Conservation (phyloP, 1,139 yeast species). For the Protomyces arabidopsidicola region DNA sequence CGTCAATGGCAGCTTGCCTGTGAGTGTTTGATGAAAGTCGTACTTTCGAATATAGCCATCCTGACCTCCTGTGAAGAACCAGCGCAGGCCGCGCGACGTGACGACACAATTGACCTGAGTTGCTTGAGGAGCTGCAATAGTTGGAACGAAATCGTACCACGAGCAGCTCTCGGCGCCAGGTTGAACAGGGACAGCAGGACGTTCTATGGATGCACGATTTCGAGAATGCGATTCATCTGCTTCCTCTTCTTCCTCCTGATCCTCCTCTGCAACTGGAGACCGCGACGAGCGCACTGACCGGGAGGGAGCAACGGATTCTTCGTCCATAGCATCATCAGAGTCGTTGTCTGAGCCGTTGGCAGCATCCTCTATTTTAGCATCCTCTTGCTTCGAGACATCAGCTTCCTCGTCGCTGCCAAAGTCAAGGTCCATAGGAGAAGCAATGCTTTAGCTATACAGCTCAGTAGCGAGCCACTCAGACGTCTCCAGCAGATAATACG, state of each 20-base stretch:
- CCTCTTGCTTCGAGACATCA: constrained; percentile 27
- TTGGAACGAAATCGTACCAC: constrained; percentile 44
- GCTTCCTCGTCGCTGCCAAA: constrained; percentile 26
- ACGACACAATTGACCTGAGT: constrained; percentile 64
- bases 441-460: neutral
- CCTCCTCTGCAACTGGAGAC: constrained; percentile 29
- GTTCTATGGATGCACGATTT: neutral
- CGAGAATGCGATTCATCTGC: constrained; percentile 4
- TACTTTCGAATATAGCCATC: constrained; percentile 91
- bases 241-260: constrained; percentile 31
- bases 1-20: constrained; percentile 85
- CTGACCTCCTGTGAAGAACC: constrained; percentile 92
- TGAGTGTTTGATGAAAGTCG: constrained; percentile 78
- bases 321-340: constrained; percentile 36
- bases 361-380: constrained; percentile 26
- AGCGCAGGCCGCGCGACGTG: constrained; percentile 74
- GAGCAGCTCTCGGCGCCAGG: constrained; percentile 6
- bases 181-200: neutral
- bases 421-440: constrained; percentile 8
- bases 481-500: too few relatives aligned
- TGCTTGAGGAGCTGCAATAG: constrained; percentile 44
- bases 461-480: neutral
- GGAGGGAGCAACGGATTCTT: constrained; percentile 33
- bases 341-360: constrained; percentile 34
- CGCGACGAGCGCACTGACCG: constrained; percentile 31